Base-by-base conservation (phyloP, 1,139 yeast genomes). In the Hyphopichia burtonii region DNA sequence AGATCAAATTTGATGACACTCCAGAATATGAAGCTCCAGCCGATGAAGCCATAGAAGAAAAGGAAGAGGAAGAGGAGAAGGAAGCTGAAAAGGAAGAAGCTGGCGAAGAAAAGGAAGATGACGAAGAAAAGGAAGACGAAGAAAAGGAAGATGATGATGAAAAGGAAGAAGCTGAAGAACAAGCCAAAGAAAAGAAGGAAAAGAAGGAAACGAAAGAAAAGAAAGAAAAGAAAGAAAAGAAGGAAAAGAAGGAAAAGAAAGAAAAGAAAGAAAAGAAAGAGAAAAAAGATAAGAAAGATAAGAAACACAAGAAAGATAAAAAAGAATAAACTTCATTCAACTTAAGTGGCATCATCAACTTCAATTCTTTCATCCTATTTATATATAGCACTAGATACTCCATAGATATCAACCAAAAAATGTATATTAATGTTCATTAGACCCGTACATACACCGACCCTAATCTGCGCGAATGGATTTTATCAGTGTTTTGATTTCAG, bases 1-100 rank as follows among this genome's bases (percentile, higher is more conserved):
- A 63, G 58, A 63, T 58, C 42, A 65, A 61, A 48, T 65, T 66
- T 42, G 65, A 58, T 34, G 61, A 60, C 11, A 50, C 48, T 25
- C 28, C 28, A 4, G 28, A 10, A 5, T 8, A 9, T 3, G 64
- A 48, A 12, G 54, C 45, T 15, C 50, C 37, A 33, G 51, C 43
- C 11, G 48, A 41, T 14, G 54, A 46, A 22, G 49, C 50, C 45
- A 51, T 46, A 38, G 46, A 41, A 40, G 44, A 47, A 31, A 44
- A 22, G 54, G 49, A 56, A 46, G 43, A 58, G 47, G 48, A 50
- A 31, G 32, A 30, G 14, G 32, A 30, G 10, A 8, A 30, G 39
- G 53, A 25, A 25, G 51, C 25, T 52, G 41, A 49, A 45, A 22
- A 46, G 49, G 17, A 50, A 55, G 47, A 48, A 22, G 52, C 55